Conservation (phyloP, 768 basidiomycete species). For the Naematelia aurantialba region DNA sequence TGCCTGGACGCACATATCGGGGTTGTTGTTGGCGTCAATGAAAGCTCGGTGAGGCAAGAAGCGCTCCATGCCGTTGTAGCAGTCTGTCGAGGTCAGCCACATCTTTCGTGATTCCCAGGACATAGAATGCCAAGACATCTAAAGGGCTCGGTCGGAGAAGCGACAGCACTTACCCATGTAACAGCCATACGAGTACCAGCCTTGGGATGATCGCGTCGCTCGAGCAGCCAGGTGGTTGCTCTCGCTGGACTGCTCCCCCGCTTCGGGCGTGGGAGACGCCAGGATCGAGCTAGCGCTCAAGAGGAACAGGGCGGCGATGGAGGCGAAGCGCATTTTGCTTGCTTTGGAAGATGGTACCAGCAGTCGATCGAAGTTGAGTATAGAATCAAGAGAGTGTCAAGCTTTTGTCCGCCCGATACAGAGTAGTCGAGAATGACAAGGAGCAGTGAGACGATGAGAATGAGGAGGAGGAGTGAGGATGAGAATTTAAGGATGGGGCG, state of each 20-base stretch:
- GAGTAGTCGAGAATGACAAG: too few relatives aligned
- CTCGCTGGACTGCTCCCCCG: neutral
- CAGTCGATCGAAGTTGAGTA: too few relatives aligned
- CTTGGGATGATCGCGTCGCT: constrained; percentile 14
- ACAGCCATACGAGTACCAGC: constrained; percentile 30
- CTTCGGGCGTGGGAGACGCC: neutral
- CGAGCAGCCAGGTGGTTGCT: constrained; percentile 11
- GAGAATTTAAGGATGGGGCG: too few relatives aligned
- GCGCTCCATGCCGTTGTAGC: constrained; percentile 28
- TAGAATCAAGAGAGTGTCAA: too few relatives aligned
- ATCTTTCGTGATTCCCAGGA: too few relatives aligned
- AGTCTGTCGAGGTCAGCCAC: constrained; percentile 14
- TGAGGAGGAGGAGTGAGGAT: too few relatives aligned
- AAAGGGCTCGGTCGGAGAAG: too few relatives aligned
- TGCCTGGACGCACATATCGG: constrained; percentile 20
- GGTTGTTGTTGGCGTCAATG: constrained; percentile 15
- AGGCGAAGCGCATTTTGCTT: neutral
- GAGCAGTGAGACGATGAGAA: too few relatives aligned
- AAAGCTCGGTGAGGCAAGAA: constrained; percentile 21
- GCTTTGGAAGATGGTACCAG: too few relatives aligned
- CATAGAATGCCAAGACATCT: too few relatives aligned
- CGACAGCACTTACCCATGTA: constrained; percentile 24
- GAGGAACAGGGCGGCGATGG: neutral
- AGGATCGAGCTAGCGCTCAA: neutral
- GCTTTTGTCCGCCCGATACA: too few relatives aligned